Evolutionary conservation across 2,329 filamentous ascomycete genomes (phyloP).

Genomic region (Penicillium sp.): DNA sequence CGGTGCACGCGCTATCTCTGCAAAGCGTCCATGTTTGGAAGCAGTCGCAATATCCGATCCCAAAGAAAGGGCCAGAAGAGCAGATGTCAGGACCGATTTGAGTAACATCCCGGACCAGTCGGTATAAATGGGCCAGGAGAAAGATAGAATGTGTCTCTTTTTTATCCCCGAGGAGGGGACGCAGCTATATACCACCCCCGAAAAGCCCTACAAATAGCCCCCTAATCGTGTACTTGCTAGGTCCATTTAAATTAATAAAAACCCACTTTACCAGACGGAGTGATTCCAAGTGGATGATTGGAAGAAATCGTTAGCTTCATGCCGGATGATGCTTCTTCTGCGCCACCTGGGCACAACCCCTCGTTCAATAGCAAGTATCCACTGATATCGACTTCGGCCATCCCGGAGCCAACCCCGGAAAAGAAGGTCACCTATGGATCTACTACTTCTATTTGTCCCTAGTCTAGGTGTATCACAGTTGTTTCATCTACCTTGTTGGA

Average conservation of each 20-base stretch:
- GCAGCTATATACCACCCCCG: neutral
- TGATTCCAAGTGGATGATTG: neutral
- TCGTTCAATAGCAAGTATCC: slow-evolving; percentile 3
- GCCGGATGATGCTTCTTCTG: slow-evolving; percentile 10
- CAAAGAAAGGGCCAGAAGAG: slow-evolving; percentile 20
- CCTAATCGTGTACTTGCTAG: neutral
- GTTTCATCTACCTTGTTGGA: neutral
- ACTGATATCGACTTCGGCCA: slow-evolving; percentile 10
- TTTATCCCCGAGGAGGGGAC: neutral
- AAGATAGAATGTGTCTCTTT: neutral
- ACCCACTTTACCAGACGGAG: neutral
- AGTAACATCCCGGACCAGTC: slow-evolving; percentile 22
- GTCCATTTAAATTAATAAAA: neutral
- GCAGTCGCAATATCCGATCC: slow-evolving; percentile 19
- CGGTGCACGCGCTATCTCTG: slow-evolving; percentile 20
- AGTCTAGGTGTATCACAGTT: neutral
- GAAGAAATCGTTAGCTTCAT: neutral
- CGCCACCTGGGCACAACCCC: neutral
- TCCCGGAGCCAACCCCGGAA: slow-evolving; percentile 7
- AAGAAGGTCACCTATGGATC: slow-evolving; percentile 2
- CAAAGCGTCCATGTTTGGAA: slow-evolving; percentile 25
- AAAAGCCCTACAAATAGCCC: neutral
- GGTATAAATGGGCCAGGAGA: neutral
- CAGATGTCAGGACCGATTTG: slow-evolving; percentile 23
- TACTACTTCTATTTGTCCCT: neutral